Base-by-base conservation (phyloP, 2,329 filamentous ascomycete species). In the Neopestalotiopsis rosae region DNA sequence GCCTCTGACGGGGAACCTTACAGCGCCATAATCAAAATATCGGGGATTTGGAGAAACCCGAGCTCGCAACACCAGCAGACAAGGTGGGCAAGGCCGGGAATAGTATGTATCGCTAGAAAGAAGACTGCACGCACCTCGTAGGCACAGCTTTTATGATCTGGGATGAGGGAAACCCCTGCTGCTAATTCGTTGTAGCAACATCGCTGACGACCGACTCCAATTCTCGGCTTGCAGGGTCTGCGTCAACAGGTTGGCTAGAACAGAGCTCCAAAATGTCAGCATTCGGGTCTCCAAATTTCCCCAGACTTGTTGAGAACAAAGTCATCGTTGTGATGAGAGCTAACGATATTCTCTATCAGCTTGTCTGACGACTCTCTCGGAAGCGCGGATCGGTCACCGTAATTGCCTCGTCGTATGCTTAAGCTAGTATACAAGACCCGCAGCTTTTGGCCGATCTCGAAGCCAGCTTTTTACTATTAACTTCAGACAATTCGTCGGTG, bases 1-100 rank as follows among this genome's bases (percentile, higher is more conserved):
- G 59, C 34, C 28, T 20, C 17, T n/a, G 40, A 64, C 38, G 24
- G 61, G 61, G 61, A 64, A 52, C 14, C 45, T 24, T 28, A 49
- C 17, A 20, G 20, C 24, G 28, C 12, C 38, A 45, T 7, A 64
- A 24, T 38, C 12, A 28, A 64, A 24, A 28, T 40, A 28, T 64
- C 61, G 61, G 61, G 17, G 40, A 45, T 64, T 64, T 64, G 61
- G 61, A 64, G 61, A 64, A 64, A 24, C 61, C 61, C 61, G 61
- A 64, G 20, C 38, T 62, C 34, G 59, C 24, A 28, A 14, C 40
- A 28, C 24, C 24, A 28, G 24, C 24, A 28, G 24, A 28, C 30
- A 34, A 17, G 17, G 59, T 40, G 40, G 42, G n/a, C 59, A 62
- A 62, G 30, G 59, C 34, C 59, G 34, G 59, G 32, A 62, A 62